phyloP scores from a whole-genome alignment of 176 grass and related monocot genomes.

The Phoenix roebelenii region DNA sequence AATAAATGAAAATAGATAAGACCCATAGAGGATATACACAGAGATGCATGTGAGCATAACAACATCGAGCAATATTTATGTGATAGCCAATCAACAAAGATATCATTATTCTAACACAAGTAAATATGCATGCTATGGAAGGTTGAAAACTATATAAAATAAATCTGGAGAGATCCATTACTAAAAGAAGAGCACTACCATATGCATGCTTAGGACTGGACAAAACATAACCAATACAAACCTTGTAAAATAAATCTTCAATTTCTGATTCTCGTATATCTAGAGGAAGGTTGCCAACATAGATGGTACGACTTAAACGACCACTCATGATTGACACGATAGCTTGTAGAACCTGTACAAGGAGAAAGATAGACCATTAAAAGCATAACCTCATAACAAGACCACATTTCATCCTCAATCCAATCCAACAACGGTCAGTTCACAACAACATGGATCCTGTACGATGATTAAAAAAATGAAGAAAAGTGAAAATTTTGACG shows the following conservation, averaged over 20 bases:
- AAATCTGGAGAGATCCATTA: neutral
- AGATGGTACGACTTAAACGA: slow-evolving; percentile 16
- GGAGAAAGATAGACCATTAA: neutral
- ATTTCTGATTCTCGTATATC: slow-evolving; percentile 20
- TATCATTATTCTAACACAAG: no score
- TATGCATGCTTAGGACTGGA: neutral
- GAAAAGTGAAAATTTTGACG: slow-evolving; percentile 8
- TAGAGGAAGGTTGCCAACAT: slow-evolving; percentile 20
- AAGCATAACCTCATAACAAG: neutral
- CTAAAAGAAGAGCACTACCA: no score
- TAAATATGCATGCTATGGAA: no score
- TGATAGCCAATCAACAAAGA: no score
- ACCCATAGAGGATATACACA: no score
- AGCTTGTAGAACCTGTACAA: slow-evolving; percentile 1
- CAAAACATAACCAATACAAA: neutral
- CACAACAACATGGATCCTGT: neutral
- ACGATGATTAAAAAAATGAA: neutral
- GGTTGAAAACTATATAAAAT: neutral
- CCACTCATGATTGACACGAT: slow-evolving; percentile 11
- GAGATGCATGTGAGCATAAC: no score
- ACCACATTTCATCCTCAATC: neutral
- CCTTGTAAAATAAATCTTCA: slow-evolving; percentile 26
- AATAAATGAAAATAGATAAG: no score
- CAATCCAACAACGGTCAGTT: neutral
- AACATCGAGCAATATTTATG: no score